Base-by-base conservation (phyloP, 805 yeast genomes). In the Sungouiozyma ichnusensis region DNA sequence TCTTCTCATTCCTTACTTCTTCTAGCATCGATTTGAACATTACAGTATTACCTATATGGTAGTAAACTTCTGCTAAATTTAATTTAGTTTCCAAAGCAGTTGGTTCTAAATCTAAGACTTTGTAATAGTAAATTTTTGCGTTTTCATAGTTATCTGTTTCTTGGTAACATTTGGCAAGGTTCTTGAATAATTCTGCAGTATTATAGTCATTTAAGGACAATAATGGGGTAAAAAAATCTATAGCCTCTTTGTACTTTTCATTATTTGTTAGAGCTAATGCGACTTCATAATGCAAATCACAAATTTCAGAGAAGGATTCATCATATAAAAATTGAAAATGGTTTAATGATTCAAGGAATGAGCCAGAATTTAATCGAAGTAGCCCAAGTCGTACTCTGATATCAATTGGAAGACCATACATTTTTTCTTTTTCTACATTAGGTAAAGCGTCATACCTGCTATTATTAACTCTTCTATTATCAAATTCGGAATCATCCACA, bases 401-500 rank as follows among this genome's bases (percentile, higher is more conserved):
- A 64, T 90, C 97, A 37, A 88, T 77, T 1, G 97, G 97, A 16
- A 92, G 62, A 7, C 70, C 53, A 51, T 69, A 69, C 32, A 63
- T 48, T 43, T 65, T 59, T 3, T 62, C 57, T 42, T 72, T 73
- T 37, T 62, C 63, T 11, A 45, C 46, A 33, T 54, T 56, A 1
- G 69, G 51, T 19, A 75, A 48, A 1, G 67, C 60, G 40, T 66
- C 69, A 50, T 59, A 76, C 38, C 65, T 67, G 8, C 65, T 60
- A 49, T 69, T 69, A 36, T 69, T 72, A 32, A 64, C 61, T 47
- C 94, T 65, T 54, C 94, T 70, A 18, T 69, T 74, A 58, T 90
- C 97, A 63, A 81, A 90, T 60, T 90, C 97, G 0, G 84, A 65
- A 58, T 90, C 97, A 48, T 79, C 79, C 14, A 64, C 65, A 3